Base-by-base conservation (phyloP, 1,284 basidiomycete genomes). In the Ceratobasidium sp. region DNA sequence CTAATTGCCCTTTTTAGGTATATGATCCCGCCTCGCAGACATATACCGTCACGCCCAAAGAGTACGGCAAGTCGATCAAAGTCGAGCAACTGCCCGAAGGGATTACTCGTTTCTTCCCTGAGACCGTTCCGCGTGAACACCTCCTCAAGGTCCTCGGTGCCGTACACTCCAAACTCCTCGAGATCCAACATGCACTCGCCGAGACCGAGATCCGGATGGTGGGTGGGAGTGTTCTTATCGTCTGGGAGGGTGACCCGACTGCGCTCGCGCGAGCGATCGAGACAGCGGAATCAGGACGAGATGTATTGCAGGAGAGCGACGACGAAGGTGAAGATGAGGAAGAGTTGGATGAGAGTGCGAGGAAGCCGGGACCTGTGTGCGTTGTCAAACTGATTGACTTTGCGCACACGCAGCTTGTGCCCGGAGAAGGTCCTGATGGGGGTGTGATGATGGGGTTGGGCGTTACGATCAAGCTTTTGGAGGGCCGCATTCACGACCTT, bases 381-480 rank as follows among this genome's bases (percentile, higher is more conserved):
- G 86, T 88, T 10, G 88, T 97, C 77, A 93, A 92, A 79, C 86
- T 98, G 80, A 98, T 98, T 79, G 97, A 99, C 86, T 98, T 99
- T 85, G 97, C 96, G 3, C 97, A 99, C 85, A 94, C 96, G 3
- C 87, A 89, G 49, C 81, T 94, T 9, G 88, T 86, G 1, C 89
- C 91, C 0, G 95, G 94, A 0, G 84, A 92, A 82, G 97, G 97
- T 0, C 91, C 92, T 0, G 97, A 98, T 84, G 84, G 89, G 66
- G 93, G 95, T 0, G 91, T 96, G 7, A 84, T 97, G 78, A 85
- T 88, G 23, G 96, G 96, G 0, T 77, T 97, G 75, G 86, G 90
- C 66, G 95, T 92, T 0, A 85, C 92, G 13, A 83, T 93, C 40
- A 83, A 81, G 9, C 84, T 96, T 79, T 81, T 96, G 46, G 87